Conservation (phyloP, 2,329 filamentous ascomycete species). For the Raffaelea albimanens region DNA sequence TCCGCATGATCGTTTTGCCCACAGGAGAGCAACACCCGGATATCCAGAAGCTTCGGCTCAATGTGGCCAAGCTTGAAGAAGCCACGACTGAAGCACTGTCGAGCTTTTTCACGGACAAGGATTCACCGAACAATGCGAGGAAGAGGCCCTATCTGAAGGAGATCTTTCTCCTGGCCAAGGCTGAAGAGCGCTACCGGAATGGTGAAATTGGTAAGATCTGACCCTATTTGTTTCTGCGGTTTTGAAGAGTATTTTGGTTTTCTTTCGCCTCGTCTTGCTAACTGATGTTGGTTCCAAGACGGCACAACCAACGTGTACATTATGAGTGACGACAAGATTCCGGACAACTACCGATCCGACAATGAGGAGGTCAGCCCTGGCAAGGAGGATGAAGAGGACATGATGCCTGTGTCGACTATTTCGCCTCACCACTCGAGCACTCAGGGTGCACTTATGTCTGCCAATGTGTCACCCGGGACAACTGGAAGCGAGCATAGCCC, state of each 20-base stretch:
- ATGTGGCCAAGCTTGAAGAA: slow-evolving; percentile 46
- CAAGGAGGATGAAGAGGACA: slow-evolving; percentile 34
- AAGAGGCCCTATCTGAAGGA: slow-evolving; percentile 50
- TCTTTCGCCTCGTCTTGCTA: not conserved
- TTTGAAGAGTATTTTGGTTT: not conserved
- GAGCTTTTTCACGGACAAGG: slow-evolving; percentile 48
- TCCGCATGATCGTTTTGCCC: slow-evolving; percentile 47
- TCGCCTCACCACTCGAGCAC: slow-evolving; percentile 18
- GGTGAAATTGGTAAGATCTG: slow-evolving; percentile 44
- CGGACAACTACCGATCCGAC: slow-evolving; percentile 37
- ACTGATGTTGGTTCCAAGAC: slow-evolving; percentile 27
- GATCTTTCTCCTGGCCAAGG: slow-evolving; percentile 50
- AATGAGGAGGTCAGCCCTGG: slow-evolving; percentile 30
- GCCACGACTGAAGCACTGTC: slow-evolving; percentile 49
- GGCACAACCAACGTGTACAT: slow-evolving; percentile 37
- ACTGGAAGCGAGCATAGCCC: slow-evolving; percentile 27
- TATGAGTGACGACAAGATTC: slow-evolving; percentile 41
- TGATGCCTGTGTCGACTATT: slow-evolving; percentile 19
- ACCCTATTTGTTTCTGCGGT: not conserved
- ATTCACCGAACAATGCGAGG: slow-evolving; percentile 38
- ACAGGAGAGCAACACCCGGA: slow-evolving; percentile 37
- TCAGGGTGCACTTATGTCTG: slow-evolving; percentile 21
- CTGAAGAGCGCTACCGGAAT: slow-evolving; percentile 45
- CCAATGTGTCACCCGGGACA: slow-evolving; percentile 8
- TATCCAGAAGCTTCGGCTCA: slow-evolving; percentile 43